These are phyloP conservation scores for Lentinula detonsa DNA, from an alignment of 768 basidiomycete species.

Conservation along the genomic window DNA sequence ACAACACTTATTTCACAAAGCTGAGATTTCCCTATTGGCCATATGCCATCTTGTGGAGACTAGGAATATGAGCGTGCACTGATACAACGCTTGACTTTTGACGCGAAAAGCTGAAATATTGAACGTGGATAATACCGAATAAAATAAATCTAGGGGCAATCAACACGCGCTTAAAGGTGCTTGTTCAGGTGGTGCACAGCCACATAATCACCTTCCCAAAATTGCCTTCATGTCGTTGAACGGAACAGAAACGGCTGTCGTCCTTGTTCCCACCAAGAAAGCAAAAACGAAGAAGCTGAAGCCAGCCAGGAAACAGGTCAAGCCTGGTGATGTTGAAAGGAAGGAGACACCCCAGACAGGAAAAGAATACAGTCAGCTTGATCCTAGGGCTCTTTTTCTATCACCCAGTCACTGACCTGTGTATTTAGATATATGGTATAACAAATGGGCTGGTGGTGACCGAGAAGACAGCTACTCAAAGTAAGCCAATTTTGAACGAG, in stretches of 20 bases:
- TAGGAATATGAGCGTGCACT: conserved; percentile 33
- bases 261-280: conserved; percentile 9
- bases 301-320: conserved; percentile 93
- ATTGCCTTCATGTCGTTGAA: background rate
- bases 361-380: conserved; percentile 86
- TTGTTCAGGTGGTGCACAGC: background rate
- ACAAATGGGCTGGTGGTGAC: conserved; percentile 99
- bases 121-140: background rate
- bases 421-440: conserved; percentile 88
- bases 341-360: conserved; percentile 86
- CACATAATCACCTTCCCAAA: background rate
- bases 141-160: no score
- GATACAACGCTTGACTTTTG: no score
- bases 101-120: background rate
- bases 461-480: conserved; percentile 95
- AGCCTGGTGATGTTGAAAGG: conserved; percentile 85
- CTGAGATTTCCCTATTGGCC: conserved; percentile 27
- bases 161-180: no score
- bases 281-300: conserved; percentile 61
- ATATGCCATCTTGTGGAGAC: conserved; percentile 35
- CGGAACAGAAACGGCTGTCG: conserved; percentile 2
- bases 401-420: background rate
- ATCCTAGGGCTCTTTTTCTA: background rate
- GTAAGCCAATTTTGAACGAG: conserved; percentile 35
- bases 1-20: conserved; percentile 35